phyloP scores from a whole-genome alignment of 495 filamentous ascomycete genomes.

The Staphylotrichum tortipilum region DNA sequence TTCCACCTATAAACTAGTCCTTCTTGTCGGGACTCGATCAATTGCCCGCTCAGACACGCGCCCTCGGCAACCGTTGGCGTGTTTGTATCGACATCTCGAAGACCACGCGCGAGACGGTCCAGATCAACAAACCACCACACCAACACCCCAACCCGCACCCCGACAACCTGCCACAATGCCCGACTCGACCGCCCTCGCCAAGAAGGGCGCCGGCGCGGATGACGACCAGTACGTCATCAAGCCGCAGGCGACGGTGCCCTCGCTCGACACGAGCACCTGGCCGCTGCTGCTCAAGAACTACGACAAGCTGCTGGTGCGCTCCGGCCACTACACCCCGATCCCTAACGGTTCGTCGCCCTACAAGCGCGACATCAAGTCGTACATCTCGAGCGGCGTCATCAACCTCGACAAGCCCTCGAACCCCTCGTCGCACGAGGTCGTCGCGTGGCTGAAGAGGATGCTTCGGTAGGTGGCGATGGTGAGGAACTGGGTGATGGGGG shows the following conservation, averaged over 20 bases:
- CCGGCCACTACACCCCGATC: slow-evolving; percentile 89
- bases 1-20: slow-evolving; percentile 13
- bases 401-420: slow-evolving; percentile 95
- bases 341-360: slow-evolving; percentile 76
- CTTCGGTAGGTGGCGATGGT: slow-evolving; percentile 52
- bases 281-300: slow-evolving; percentile 91
- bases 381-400: slow-evolving; percentile 92
- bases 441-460: slow-evolving; percentile 97
- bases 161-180: slow-evolving; percentile 12
- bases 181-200: slow-evolving; percentile 14
- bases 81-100: not conserved
- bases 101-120: not conserved
- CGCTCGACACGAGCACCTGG: slow-evolving; percentile 71
- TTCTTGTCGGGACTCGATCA: not conserved
- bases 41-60: not conserved
- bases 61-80: not conserved
- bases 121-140: not conserved
- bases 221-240: slow-evolving; percentile 77
- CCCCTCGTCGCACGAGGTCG: slow-evolving; percentile 95
- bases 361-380: slow-evolving; percentile 88
- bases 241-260: slow-evolving; percentile 64
- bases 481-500: not conserved
- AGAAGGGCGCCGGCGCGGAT: slow-evolving; percentile 44
- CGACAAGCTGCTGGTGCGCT: slow-evolving; percentile 73
- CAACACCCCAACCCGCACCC: not conserved